Evolutionary conservation across 2,329 filamentous ascomycete species (phyloP), one percentile per base, ranked within the genome.

Genomic region (Aspergillus fischeri): DNA sequence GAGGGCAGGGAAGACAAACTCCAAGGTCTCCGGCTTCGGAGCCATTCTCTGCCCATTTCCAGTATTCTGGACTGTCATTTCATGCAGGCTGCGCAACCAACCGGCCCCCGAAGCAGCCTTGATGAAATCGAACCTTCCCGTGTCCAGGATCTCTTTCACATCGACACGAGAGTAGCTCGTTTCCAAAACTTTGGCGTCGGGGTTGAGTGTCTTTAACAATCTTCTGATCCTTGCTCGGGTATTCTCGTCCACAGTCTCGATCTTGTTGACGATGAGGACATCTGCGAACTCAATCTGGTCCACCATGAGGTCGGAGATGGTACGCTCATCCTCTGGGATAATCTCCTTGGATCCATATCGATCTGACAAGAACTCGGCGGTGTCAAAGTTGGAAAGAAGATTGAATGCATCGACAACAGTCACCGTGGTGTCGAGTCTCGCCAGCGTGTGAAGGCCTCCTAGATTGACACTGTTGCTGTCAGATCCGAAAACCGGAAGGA

Each of bases 271-370:
- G 3, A 90, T 79, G 14, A 91, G 80, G 6, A 90, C 86, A 62
- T 91, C 87, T 0, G 88, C 87, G 63, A 91, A 91, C 71, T 91
- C 88, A 58, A 91, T 88, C 65, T 91, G 88, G 63, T 91, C 88
- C 0, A 89, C 86, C 81, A 90, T 88, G 0, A 91, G 78, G 62
- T 91, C 87, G 0, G 87, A 89, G 2, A 91, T 87, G 0, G 86
- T 90, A 0, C 88, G 77, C 62, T 91, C 87, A 58, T 91, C 88
- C 62, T 91, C 88, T 0, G 83, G 70, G 4, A 83, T 77, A 1
- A 87, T 83, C 28, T 87, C 85, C 4, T 86, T 80, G 11, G 78
- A 70, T 1, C 80, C 78, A 55, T 82, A 84, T 1, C 88, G 81
- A 24, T 85, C 81, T 0, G 86, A 86, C 0, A 91, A 73, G 14